phyloP scores from a whole-genome alignment of 306 rosid genomes.

The Citrullus amarus region DNA sequence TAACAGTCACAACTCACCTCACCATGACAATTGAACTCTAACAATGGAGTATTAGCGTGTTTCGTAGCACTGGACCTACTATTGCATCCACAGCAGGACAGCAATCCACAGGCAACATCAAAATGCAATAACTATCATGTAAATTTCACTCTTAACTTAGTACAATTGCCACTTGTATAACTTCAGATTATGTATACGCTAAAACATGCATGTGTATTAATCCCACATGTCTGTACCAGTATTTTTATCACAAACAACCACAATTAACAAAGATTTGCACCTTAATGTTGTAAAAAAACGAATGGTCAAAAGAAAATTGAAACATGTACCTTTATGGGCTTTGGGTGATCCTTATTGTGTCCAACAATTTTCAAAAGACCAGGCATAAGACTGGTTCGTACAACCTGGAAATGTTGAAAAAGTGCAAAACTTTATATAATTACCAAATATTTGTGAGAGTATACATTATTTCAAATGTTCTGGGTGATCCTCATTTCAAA shows the following conservation, averaged over 20 bases:
- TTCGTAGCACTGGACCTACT: neutral
- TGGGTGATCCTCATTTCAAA: neutral
- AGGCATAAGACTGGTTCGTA: slow-evolving; percentile 77
- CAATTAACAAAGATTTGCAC: neutral
- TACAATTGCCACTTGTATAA: neutral
- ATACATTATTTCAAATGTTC: no score
- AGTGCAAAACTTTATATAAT: neutral
- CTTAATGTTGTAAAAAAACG: neutral
- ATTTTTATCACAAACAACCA: neutral
- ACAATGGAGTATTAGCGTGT: neutral
- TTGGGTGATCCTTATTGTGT: slow-evolving; percentile 86
- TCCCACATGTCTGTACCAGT: neutral
- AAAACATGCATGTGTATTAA: neutral
- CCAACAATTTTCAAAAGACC: slow-evolving; percentile 80
- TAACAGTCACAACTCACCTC: neutral
- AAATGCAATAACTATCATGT: neutral
- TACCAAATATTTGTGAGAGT: neutral
- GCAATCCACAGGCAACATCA: neutral
- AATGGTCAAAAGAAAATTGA: neutral
- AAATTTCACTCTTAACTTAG: neutral
- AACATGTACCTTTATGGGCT: slow-evolving; percentile 72
- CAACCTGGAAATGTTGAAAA: slow-evolving; percentile 34
- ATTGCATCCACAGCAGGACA: neutral
- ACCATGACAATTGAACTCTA: neutral
- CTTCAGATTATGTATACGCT: neutral